Base-by-base conservation (phyloP, 2,329 filamentous ascomycete species). In the Ustilaginoidea virens region DNA sequence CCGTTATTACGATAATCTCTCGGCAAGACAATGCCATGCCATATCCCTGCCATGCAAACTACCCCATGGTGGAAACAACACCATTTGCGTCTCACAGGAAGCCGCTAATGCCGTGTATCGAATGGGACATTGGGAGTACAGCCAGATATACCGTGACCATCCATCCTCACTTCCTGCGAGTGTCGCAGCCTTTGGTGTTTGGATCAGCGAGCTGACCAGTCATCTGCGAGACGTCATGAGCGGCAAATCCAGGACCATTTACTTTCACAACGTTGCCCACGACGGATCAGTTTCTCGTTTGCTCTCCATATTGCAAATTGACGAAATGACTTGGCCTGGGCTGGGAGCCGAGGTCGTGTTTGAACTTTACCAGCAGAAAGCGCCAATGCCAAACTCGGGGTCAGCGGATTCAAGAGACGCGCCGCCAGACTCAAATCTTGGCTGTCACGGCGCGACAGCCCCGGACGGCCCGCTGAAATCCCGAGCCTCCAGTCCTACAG, bases 1-100 rank as follows among this genome's bases (percentile, higher is more conserved):
- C 45, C 81, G 85, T 50, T 90, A 90, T 55, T 90, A 75, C 42
- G 82, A 90, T 48, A 90, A 85, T 43, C 63, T 90, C 2, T 83
- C 79, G 0, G 75, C 80, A 0, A 66, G 80, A 0, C 75, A 83
- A 45, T 90, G 81, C 48, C 80, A 90, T 45, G 56, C 51, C 12
- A 80, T 78, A 42, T 68, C 78, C 0, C 56, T 86, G 1, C 81
- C 80, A 0, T 87, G 80, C 53, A 69, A 66, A 36, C 48, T 65
- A 5, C 51, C 61, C 12, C 37, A 50, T 33, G 52, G 52, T 37
- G 40, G 41, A 30, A 62, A 62, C 35, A 60, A 64, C 30, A 54
- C 53, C 0, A 51, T 55, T 0, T 87, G 81, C 44, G 56, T 86
- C 23, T 66, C 66, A 3, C 70, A 73, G 40, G 49, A 54, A 0